phyloP scores from a whole-genome alignment of 805 yeast species.

The Saturnispora serradocipensis region DNA sequence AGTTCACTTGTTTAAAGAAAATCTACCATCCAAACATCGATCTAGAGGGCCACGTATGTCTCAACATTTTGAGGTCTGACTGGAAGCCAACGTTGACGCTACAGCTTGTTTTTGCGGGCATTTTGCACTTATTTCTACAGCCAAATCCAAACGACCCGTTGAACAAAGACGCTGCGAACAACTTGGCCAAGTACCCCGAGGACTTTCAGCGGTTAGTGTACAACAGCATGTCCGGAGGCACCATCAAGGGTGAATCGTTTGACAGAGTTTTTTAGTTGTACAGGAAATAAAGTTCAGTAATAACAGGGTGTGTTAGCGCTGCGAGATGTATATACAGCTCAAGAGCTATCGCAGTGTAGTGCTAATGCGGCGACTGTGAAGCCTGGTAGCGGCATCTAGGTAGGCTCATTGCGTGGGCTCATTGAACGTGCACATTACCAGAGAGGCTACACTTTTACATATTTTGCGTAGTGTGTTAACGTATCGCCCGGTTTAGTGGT shows the following conservation, averaged over 20 bases:
- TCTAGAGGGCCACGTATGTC: conserved; percentile 79
- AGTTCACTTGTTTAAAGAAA: conserved; percentile 56
- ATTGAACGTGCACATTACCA: too few species aligned
- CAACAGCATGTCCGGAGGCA: conserved; percentile 65
- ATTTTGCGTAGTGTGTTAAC: too few species aligned
- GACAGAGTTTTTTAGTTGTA: conserved; percentile 40
- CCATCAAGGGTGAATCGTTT: conserved; percentile 46
- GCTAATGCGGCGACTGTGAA: too few species aligned
- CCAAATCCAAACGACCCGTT: conserved; percentile 91
- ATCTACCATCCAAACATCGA: conserved; percentile 95
- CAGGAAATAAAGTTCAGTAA: not conserved
- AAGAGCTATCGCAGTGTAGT: too few species aligned
- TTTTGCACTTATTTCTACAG: conserved; percentile 76
- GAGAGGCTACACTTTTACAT: too few species aligned
- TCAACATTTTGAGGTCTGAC: conserved; percentile 86
- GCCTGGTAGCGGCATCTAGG: too few species aligned
- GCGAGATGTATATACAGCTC: too few species aligned
- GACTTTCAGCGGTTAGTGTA: conserved; percentile 50
- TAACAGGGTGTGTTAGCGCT: too few species aligned
- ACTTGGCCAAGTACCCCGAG: conserved; percentile 35
- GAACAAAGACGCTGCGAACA: conserved; percentile 80
- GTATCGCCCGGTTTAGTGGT: too few species aligned
- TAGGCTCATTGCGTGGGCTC: too few species aligned
- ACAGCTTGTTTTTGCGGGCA: conserved; percentile 74
- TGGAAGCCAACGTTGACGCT: conserved; percentile 91